Evolutionary conservation across 2,329 filamentous ascomycete species (phyloP).

Genomic region (Penicillium capsulatum): DNA sequence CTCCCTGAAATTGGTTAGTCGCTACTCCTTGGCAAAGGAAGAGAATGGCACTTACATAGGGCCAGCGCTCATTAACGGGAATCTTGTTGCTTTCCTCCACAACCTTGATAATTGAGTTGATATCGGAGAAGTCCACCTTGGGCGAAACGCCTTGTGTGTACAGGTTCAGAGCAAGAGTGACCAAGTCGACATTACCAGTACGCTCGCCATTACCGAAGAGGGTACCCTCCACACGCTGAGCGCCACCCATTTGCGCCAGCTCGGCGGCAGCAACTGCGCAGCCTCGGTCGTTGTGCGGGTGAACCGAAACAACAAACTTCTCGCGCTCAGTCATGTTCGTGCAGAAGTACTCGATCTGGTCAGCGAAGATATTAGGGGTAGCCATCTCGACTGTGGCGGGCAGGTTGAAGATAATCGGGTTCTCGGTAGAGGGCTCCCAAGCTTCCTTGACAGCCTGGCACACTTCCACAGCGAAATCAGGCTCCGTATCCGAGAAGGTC

Average conservation of each 20-base stretch:
- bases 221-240: constrained; percentile 88
- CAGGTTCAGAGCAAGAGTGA: constrained; percentile 86
- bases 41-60: constrained; percentile 65
- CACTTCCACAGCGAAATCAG: constrained; percentile 75
- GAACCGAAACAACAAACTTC: constrained; percentile 82
- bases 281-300: constrained; percentile 92
- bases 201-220: constrained; percentile 93
- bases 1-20: background rate
- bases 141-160: constrained; percentile 90
- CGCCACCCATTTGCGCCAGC: constrained; percentile 92
- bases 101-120: constrained; percentile 77
- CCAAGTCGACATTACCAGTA: constrained; percentile 91
- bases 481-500: constrained; percentile 81
- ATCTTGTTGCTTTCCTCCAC: constrained; percentile 95
- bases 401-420: constrained; percentile 92
- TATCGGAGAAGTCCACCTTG: constrained; percentile 84
- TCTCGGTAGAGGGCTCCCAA: constrained; percentile 76
- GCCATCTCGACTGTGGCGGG: constrained; percentile 94
- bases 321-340: constrained; percentile 76
- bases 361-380: constrained; percentile 92
- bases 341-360: constrained; percentile 96
- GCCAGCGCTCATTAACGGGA: constrained; percentile 80
- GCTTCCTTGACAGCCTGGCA: constrained; percentile 92
- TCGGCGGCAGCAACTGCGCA: constrained; percentile 87
- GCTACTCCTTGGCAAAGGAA: constrained; percentile 2